Evolutionary conservation across 2,329 filamentous ascomycete genomes (phyloP).

Genomic region (Aspergillus hiratsukae): DNA sequence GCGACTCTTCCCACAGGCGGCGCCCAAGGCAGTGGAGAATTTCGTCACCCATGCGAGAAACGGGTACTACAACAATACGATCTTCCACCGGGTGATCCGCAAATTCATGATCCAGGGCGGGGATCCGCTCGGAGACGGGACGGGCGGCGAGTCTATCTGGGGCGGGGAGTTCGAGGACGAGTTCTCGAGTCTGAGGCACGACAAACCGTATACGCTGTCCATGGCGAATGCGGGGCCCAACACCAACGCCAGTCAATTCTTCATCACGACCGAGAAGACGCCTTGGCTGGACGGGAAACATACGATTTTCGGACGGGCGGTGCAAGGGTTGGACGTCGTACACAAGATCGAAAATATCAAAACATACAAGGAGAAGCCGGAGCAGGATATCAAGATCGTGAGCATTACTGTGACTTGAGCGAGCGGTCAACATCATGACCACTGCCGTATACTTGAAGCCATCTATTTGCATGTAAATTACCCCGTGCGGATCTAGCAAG

Average conservation of each 20-base stretch:
- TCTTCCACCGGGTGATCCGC: conserved; percentile 94
- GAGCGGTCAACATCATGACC: too few relatives aligned
- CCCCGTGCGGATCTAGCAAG: neutral
- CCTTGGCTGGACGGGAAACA: conserved; percentile 96
- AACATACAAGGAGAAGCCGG: conserved; percentile 86
- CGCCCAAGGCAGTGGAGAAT: conserved; percentile 93
- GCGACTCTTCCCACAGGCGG: conserved; percentile 85
- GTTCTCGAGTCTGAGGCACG: conserved; percentile 84
- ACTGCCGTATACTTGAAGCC: neutral
- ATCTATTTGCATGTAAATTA: neutral
- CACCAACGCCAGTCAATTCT: conserved; percentile 96
- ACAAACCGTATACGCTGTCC: conserved; percentile 91
- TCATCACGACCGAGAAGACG: conserved; percentile 96
- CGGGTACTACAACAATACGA: conserved; percentile 95
- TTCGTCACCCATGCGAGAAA: conserved; percentile 87
- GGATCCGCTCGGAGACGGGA: conserved; percentile 82
- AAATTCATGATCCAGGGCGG: conserved; percentile 97
- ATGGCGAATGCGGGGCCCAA: conserved; percentile 98
- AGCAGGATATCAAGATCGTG: conserved; percentile 95
- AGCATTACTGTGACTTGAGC: conserved; percentile 57
- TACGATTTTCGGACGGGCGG: conserved; percentile 88
- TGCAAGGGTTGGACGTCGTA: conserved; percentile 87
- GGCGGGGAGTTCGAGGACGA: conserved; percentile 90
- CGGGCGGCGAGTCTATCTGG: conserved; percentile 89
- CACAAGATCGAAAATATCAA: conserved; percentile 91